Conservation (phyloP, 1,284 basidiomycete species). For the Trametes hirsuta region DNA sequence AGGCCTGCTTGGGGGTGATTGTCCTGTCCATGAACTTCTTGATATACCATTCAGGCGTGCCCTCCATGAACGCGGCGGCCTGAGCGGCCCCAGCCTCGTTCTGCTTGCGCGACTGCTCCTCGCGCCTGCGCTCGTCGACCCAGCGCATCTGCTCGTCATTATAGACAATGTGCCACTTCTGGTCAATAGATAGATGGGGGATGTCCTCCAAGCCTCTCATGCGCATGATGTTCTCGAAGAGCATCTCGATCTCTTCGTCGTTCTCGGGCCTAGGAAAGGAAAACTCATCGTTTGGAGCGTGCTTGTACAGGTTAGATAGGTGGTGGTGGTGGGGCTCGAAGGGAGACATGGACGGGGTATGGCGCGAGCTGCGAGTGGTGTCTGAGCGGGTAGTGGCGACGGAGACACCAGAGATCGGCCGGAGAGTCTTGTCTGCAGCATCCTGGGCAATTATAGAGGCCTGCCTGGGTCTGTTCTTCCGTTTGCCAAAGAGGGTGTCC, state of each 20-base stretch:
- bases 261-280: slow-evolving; percentile 72
- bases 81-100: slow-evolving; percentile 51
- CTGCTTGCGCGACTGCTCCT: slow-evolving; percentile 63
- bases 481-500: slow-evolving; percentile 60
- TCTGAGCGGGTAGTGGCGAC: slow-evolving; percentile 64
- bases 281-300: slow-evolving; percentile 63
- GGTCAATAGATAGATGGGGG: slow-evolving; percentile 70
- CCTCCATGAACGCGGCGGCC: slow-evolving; percentile 52
- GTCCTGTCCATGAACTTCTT: slow-evolving; percentile 88
- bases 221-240: slow-evolving; percentile 78
- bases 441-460: slow-evolving; percentile 50
- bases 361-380: slow-evolving; percentile 60
- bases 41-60: slow-evolving; percentile 88
- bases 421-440: slow-evolving; percentile 55
- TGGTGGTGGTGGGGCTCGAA: slow-evolving; percentile 53
- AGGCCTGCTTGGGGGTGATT: slow-evolving; percentile 81
- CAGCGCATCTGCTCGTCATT: slow-evolving; percentile 84
- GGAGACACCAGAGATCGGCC: slow-evolving; percentile 32
- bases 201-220: slow-evolving; percentile 68
- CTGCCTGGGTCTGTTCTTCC: slow-evolving; percentile 52
- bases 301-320: slow-evolving; percentile 54
- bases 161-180: slow-evolving; percentile 93
- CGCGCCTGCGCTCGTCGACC: slow-evolving; percentile 67
- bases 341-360: slow-evolving; percentile 57
- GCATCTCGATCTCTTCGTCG: slow-evolving; percentile 73